Evolutionary conservation across 345 rosid genomes (phyloP).

Genomic region (Mercurialis annua): DNA sequence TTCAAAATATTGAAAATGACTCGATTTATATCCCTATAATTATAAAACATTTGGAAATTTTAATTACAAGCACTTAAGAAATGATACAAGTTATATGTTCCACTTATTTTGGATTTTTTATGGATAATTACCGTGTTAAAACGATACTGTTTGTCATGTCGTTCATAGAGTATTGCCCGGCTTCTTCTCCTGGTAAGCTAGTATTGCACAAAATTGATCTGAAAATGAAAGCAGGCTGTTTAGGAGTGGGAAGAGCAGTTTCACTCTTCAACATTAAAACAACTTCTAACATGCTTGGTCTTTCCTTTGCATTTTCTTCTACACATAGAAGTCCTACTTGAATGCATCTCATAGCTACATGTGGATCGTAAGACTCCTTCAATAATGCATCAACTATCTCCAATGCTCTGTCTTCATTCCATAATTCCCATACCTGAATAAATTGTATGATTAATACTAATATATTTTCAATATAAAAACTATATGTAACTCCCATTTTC

Average conservation of each 20-base stretch:
- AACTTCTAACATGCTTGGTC: slow-evolving; percentile 1
- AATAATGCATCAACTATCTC: slow-evolving; percentile 13
- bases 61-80: too few relatives aligned
- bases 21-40: too few relatives aligned
- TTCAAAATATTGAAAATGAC: too few relatives aligned
- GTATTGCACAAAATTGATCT: neutral
- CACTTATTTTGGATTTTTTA: too few relatives aligned
- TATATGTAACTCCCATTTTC: too few relatives aligned
- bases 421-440: slow-evolving; percentile 21
- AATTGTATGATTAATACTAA: too few relatives aligned
- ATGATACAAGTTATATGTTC: too few relatives aligned
- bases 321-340: slow-evolving; percentile 11
- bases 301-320: neutral
- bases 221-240: slow-evolving; percentile 1
- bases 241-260: neutral
- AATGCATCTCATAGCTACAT: slow-evolving; percentile 5
- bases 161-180: neutral
- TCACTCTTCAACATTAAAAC: neutral
- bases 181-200: neutral
- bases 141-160: neutral
- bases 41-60: too few relatives aligned
- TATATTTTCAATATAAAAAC: too few relatives aligned
- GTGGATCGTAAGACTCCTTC: neutral
- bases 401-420: slow-evolving; percentile 14
- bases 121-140: neutral